Evolutionary conservation across 441 rosid species (phyloP), one percentile per base, ranked within the genome.

Genomic region (Arabidopsis hybrid): DNA sequence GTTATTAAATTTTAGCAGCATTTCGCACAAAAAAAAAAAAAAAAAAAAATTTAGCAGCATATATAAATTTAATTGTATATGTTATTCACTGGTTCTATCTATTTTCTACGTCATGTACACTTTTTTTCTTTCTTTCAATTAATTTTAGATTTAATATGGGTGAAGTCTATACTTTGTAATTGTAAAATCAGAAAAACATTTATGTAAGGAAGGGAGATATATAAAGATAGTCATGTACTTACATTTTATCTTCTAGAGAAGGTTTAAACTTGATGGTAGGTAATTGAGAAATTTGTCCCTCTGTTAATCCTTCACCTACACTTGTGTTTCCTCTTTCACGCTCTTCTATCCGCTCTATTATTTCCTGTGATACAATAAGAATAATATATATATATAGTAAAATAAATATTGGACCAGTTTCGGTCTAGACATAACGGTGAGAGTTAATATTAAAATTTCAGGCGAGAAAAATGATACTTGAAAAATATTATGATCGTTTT

Each of bases 201-300:
- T 16, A 10, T 32, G 69, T 2, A 49, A 49, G 2, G 4, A 18
- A 18, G 18, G 3, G 26, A 21, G 26, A 21, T 21, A 21, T 21
- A 21, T 21, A 21, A 8, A 49, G 29, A 49, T 6, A 55, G 32
- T 57, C 62, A 21, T 32, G 26, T 73, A 73, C 77, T 3, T 21
- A 21, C 26, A 21, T 29, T 46, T 73, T 47, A 38, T 73, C 72
- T 65, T 73, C 72, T 12, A 65, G 38, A 36, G 72, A 73, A 29
- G 35, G 43, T 29, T 55, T 50, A 65, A 73, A 73, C 21, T 8
- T 38, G 60, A 73, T 57, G 52, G 66, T 47, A 14, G 60, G 51
- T 47, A 73, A 65, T 1, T 56, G 43, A 58, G 65, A 46, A 29
- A 65, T 26, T 58, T 65, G 66, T 14, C 26, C 45, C 14, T 47